These are phyloP conservation scores for Taiozyma onychis DNA, from an alignment of 1,139 yeast genomes.

Conservation along the genomic window DNA sequence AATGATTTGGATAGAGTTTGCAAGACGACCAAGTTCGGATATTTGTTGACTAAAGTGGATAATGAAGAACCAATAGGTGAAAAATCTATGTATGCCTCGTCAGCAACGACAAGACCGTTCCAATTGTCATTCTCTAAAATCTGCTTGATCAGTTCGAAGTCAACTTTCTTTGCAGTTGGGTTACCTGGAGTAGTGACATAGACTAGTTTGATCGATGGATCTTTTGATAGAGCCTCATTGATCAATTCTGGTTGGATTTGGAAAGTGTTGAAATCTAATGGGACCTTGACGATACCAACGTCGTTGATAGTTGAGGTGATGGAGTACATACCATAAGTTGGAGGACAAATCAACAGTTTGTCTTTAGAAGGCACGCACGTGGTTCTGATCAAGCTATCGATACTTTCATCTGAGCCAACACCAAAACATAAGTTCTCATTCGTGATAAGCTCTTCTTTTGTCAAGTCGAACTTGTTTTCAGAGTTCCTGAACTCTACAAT, in stretches of 20 bases:
- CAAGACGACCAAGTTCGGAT: constrained; percentile 79
- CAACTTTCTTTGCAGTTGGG: constrained; percentile 75
- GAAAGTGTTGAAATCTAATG: constrained; percentile 56
- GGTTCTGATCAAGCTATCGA: constrained; percentile 83
- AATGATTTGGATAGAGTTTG: constrained; percentile 93
- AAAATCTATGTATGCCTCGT: constrained; percentile 94
- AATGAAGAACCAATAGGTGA: constrained; percentile 61
- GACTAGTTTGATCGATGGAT: constrained; percentile 60
- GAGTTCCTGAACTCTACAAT: constrained; percentile 66
- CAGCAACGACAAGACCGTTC: constrained; percentile 82
- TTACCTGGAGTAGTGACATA: constrained; percentile 98
- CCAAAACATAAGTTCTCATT: constrained; percentile 83
- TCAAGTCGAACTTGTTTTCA: constrained; percentile 25
- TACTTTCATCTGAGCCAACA: constrained; percentile 96
- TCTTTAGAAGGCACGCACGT: constrained; percentile 79
- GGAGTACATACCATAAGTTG: constrained; percentile 95
- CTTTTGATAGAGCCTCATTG: constrained; percentile 43
- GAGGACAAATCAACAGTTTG: constrained; percentile 82
- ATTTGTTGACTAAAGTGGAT: constrained; percentile 75
- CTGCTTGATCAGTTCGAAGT: constrained; percentile 41
- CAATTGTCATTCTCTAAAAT: constrained; percentile 49
- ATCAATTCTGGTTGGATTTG: constrained; percentile 61
- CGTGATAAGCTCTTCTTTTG: constrained; percentile 30
- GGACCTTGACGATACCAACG: constrained; percentile 68
- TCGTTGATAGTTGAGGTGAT: constrained; percentile 91